Evolutionary conservation across 352 stramenopile species (phyloP).

Genomic region (Pythium apleroticum): DNA sequence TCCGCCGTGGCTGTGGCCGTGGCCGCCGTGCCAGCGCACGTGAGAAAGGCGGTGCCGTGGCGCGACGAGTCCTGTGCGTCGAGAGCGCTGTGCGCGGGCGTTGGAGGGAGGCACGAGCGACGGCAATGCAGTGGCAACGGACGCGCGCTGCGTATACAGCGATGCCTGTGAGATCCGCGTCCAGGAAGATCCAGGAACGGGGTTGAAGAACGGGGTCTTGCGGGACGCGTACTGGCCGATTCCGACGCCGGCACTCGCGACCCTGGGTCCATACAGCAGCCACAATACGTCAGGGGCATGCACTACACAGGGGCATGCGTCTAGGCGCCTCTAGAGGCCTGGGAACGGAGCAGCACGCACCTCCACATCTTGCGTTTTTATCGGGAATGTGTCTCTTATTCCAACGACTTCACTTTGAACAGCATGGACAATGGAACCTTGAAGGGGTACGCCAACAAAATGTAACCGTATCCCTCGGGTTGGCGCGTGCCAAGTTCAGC

Average conservation of each 20-base stretch:
- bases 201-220: neutral
- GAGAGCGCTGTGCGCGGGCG: neutral
- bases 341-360: neutral
- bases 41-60: neutral
- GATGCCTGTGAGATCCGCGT: neutral
- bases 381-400: neutral
- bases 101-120: neutral
- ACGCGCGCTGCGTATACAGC: conserved; percentile 1
- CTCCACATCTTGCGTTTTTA: conserved; percentile 21
- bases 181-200: conserved; percentile 1
- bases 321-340: neutral
- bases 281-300: neutral
- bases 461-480: neutral
- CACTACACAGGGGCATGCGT: neutral
- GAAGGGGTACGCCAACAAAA: conserved; percentile 5
- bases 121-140: neutral
- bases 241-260: conserved; percentile 23
- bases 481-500: neutral
- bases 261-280: neutral
- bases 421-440: neutral
- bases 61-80: neutral
- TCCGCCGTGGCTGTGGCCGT: conserved; percentile 31
- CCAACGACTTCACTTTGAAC: conserved; percentile 12
- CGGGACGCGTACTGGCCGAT: conserved; percentile 21
- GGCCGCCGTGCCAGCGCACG: conserved; percentile 21